These are phyloP conservation scores for Cladosporium sp. DNA, from an alignment of 2,329 filamentous ascomycete genomes.

Conservation along the genomic window DNA sequence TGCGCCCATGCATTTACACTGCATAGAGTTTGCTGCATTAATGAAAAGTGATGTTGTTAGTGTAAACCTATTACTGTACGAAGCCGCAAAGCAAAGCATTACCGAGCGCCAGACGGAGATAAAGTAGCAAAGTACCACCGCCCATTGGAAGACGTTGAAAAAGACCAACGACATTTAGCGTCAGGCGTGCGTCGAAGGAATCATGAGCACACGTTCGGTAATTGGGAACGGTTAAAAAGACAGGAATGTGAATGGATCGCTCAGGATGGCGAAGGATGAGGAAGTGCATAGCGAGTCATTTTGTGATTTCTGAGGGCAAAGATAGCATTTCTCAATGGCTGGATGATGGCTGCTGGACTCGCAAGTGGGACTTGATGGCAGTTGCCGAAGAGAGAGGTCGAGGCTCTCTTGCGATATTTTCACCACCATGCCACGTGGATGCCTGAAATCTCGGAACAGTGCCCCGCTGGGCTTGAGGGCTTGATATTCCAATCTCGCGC, in stretches of 20 bases:
- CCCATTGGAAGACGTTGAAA: background rate
- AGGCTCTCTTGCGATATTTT: background rate
- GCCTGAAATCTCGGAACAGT: conserved; percentile 3
- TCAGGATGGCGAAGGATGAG: background rate
- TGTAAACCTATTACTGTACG: background rate
- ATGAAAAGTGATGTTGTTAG: background rate
- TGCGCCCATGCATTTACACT: background rate
- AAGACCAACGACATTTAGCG: background rate
- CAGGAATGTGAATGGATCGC: background rate
- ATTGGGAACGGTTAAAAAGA: background rate
- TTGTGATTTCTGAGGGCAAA: background rate
- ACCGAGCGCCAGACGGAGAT: background rate
- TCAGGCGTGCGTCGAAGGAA: background rate
- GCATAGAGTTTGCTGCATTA: background rate
- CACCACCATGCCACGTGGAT: background rate
- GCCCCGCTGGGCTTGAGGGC: background rate
- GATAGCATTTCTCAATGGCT: background rate
- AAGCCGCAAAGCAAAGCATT: background rate
- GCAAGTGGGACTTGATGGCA: background rate
- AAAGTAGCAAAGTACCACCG: background rate
- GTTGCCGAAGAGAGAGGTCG: conserved; percentile 1
- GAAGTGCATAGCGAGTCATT: background rate
- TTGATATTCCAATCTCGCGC: background rate
- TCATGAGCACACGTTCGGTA: background rate
- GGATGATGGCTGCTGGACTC: background rate